Conservation (phyloP, 352 stramenopile genomes). For the Phytophthora melonis region DNA sequence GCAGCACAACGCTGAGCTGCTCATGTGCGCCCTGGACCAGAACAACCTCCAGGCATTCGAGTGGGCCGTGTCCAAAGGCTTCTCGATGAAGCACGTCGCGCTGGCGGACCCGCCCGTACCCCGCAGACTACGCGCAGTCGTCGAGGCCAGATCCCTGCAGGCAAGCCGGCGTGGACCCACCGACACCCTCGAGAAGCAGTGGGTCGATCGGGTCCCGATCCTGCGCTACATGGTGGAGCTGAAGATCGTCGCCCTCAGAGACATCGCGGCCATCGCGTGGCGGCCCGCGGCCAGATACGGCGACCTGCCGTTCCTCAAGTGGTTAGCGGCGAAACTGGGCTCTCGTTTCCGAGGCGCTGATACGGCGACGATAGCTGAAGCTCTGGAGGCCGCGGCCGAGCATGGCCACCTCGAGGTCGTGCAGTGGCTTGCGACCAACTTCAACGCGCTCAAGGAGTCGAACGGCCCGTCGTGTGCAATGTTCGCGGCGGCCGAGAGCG, state of each 20-base stretch:
- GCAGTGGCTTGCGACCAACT: neutral
- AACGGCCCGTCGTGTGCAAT: neutral
- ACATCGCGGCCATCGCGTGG: neutral
- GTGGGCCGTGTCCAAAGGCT: neutral
- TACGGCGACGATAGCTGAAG: neutral
- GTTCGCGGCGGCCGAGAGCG: neutral
- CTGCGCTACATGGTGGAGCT: neutral
- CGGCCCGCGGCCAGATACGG: neutral
- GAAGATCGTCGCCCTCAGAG: neutral
- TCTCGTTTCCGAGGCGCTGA: neutral
- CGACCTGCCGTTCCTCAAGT: neutral
- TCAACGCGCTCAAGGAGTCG: neutral
- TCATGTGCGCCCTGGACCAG: neutral
- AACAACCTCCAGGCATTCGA: constrained; percentile 2
- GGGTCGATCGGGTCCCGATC: neutral
- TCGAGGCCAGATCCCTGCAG: neutral
- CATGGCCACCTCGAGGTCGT: neutral
- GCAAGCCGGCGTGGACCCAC: no score
- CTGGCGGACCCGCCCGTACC: neutral
- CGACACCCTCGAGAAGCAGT: neutral
- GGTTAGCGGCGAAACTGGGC: neutral
- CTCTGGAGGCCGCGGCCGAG: neutral
- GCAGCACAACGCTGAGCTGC: neutral
- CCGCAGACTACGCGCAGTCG: neutral
- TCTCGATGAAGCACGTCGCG: neutral